Percentiles rank a stretch among this genome's conserved stretches.
Conservation (phyloP, 1,284 basidiomycete genomes). For the Pseudozyma sp. region DNA sequence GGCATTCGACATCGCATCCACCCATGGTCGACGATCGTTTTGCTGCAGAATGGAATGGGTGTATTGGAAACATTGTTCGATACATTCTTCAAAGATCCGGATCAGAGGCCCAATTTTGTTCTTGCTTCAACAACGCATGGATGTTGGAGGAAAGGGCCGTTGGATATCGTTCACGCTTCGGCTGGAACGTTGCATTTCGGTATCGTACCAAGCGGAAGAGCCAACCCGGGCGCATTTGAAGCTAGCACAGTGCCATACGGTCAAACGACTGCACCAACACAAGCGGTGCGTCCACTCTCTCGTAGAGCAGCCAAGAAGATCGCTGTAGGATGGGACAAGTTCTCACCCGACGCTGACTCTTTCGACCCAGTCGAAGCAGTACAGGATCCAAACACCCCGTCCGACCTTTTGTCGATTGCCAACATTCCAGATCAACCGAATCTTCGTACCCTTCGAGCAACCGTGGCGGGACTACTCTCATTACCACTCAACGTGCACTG, state of each 20-base stretch:
- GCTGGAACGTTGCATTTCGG: slow-evolving; percentile 81
- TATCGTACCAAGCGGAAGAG: slow-evolving; percentile 77
- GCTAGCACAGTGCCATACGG: slow-evolving; percentile 20
- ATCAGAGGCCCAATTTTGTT: slow-evolving; percentile 84
- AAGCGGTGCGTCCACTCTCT: slow-evolving; percentile 1
- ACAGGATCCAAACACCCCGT: slow-evolving; percentile 24
- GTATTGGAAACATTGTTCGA: slow-evolving; percentile 82
- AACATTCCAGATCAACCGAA: slow-evolving; percentile 52
- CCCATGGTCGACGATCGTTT: slow-evolving; percentile 81
- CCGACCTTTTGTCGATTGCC: slow-evolving; percentile 41
- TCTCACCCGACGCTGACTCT: slow-evolving; percentile 24
- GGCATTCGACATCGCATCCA: slow-evolving; percentile 77
- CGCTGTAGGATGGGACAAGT: slow-evolving; percentile 37
- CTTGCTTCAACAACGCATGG: slow-evolving; percentile 87
- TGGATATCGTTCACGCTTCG: slow-evolving; percentile 80
- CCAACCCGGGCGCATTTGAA: slow-evolving; percentile 27
- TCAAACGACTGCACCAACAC: slow-evolving; percentile 23
- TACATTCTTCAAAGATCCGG: slow-evolving; percentile 79
- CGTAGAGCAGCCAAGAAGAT: slow-evolving; percentile 1
- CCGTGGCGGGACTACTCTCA: slow-evolving; percentile 56
- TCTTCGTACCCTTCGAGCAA: slow-evolving; percentile 50
- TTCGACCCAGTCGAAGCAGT: slow-evolving; percentile 2
- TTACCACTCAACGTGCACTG: slow-evolving; percentile 72
- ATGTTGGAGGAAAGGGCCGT: slow-evolving; percentile 71
- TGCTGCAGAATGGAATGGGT: slow-evolving; percentile 92